These are phyloP conservation scores for Juglanconis oblonga DNA, from an alignment of 2,329 filamentous ascomycete genomes.

Conservation along the genomic window DNA sequence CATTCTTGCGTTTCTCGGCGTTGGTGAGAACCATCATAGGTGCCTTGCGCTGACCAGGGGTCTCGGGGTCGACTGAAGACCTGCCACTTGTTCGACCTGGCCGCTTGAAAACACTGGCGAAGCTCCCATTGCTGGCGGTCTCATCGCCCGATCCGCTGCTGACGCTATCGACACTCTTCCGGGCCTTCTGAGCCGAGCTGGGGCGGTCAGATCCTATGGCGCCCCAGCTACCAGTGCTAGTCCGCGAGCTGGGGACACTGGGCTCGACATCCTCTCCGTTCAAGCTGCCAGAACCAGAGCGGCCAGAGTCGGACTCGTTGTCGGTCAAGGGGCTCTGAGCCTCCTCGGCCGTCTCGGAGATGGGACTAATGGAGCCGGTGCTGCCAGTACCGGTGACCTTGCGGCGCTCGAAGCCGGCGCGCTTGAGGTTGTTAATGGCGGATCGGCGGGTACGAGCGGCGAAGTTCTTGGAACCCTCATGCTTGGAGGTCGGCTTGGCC, in stretches of 20 bases:
- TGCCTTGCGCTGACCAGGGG: conserved; percentile 67
- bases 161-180: conserved; percentile 61
- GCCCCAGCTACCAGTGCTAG: conserved; percentile 68
- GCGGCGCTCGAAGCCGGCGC: conserved; percentile 84
- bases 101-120: conserved; percentile 65
- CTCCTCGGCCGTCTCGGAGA: conserved; percentile 73
- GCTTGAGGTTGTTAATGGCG: conserved; percentile 87
- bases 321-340: conserved; percentile 68
- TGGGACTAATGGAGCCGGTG: conserved; percentile 80
- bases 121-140: conserved; percentile 55
- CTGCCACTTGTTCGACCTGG: conserved; percentile 50
- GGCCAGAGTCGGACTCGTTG: conserved; percentile 70
- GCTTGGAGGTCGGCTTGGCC: conserved; percentile 84
- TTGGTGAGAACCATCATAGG: conserved; percentile 85
- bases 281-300: conserved; percentile 75
- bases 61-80: conserved; percentile 36
- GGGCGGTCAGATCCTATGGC: conserved; percentile 88
- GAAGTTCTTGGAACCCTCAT: conserved; percentile 98
- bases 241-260: conserved; percentile 72
- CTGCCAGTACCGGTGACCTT: conserved; percentile 68
- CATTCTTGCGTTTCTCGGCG: conserved; percentile 84
- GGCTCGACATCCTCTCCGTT: conserved; percentile 65
- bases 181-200: conserved; percentile 64
- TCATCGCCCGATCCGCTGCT: conserved; percentile 55
- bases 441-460: conserved; percentile 86